phyloP scores from a whole-genome alignment of 2,329 filamentous ascomycete genomes.

The Pseudogymnoascus sp. region DNA sequence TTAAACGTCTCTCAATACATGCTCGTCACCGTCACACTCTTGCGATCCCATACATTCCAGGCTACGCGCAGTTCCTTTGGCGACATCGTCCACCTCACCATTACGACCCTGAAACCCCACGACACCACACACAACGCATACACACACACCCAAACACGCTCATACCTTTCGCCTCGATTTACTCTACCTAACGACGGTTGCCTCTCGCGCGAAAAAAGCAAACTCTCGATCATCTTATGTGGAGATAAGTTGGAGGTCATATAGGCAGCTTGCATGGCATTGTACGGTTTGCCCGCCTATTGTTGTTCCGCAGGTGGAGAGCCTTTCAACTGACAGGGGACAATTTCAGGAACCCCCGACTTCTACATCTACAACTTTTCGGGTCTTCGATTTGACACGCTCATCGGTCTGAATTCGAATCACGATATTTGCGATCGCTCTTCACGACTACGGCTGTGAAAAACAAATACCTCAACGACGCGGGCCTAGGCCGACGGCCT shows the following conservation, averaged over 20 bases:
- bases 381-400: neutral
- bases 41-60: neutral
- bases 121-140: neutral
- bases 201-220: constrained; percentile 2
- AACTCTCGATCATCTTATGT: neutral
- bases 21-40: neutral
- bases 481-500: constrained; percentile 5
- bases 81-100: constrained; percentile 6
- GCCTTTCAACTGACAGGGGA: constrained; percentile 6
- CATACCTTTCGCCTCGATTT: neutral
- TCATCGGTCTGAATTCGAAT: neutral
- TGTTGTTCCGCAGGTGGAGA: neutral
- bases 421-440: constrained; percentile 4
- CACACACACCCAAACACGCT: neutral
- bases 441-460: constrained; percentile 2
- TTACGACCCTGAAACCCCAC: neutral
- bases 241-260: constrained; percentile 6
- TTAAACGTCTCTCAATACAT: neutral
- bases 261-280: constrained; percentile 6
- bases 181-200: neutral
- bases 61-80: neutral
- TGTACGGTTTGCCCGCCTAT: constrained; percentile 5
- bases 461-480: neutral
- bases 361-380: constrained; percentile 4
- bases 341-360: neutral